Conservation (phyloP, 1,284 basidiomycete species). For the Sanghuangporus sanghuang region DNA sequence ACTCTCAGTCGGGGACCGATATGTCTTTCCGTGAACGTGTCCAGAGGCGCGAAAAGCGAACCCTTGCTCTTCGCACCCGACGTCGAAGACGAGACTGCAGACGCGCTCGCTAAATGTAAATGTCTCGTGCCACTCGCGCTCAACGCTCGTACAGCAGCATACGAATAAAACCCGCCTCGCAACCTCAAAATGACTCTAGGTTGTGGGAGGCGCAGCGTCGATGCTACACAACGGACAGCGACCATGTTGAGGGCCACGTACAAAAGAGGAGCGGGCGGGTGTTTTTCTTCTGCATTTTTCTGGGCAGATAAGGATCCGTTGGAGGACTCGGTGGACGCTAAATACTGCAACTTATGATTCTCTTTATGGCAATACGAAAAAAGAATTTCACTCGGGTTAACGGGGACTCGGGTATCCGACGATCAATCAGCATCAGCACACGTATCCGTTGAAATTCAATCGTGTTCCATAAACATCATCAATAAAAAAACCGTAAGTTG, state of each 20-base stretch:
- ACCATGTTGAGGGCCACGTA: conserved; percentile 4
- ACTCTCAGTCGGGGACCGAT: conserved; percentile 81
- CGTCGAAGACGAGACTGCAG: neutral
- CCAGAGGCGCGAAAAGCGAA: conserved; percentile 74
- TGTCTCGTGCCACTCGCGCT: neutral
- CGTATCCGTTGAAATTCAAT: neutral
- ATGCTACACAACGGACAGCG: conserved; percentile 6
- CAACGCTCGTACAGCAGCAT: neutral
- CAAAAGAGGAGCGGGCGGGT: neutral
- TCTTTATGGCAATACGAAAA: conserved; percentile 1
- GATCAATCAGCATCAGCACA: neutral
- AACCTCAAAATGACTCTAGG: neutral
- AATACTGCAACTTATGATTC: conserved; percentile 1
- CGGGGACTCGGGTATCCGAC: conserved; percentile 1
- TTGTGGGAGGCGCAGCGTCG: neutral
- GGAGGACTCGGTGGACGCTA: neutral
- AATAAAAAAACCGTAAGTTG: too few relatives aligned
- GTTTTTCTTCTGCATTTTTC: neutral
- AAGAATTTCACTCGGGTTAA: neutral
- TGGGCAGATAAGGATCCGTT: neutral
- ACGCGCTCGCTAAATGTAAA: conserved; percentile 30
- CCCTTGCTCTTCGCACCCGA: conserved; percentile 16
- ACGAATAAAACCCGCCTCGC: neutral
- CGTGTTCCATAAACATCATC: neutral
- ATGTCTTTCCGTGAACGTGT: conserved; percentile 85